Evolutionary conservation across 1,284 basidiomycete genomes (phyloP).

Genomic region (Tilletiopsis washingtonensis): DNA sequence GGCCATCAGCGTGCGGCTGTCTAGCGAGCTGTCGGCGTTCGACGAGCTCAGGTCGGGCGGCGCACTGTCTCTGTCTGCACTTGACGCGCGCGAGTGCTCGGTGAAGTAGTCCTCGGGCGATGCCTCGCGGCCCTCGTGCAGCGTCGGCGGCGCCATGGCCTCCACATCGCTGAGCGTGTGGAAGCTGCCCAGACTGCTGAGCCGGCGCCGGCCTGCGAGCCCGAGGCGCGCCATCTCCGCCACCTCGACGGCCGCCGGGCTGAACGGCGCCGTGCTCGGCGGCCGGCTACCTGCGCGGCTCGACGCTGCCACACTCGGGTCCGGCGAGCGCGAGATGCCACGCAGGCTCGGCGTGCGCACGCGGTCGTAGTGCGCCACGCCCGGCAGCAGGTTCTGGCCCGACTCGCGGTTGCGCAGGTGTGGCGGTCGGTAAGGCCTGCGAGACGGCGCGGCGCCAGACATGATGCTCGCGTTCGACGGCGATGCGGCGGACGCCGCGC

Average conservation of each 20-base stretch:
- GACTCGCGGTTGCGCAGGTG: constrained; percentile 26
- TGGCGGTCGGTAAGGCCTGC: constrained; percentile 27
- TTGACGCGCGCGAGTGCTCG: too few relatives aligned
- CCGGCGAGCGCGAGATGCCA: constrained; percentile 25
- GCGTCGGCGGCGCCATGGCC: too few relatives aligned
- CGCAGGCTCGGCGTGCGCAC: constrained; percentile 32
- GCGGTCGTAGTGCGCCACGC: constrained; percentile 34
- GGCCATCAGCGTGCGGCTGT: neutral
- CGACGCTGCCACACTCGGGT: constrained; percentile 14
- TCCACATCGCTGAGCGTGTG: neutral
- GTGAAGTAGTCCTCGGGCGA: too few relatives aligned
- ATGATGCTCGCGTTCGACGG: too few relatives aligned
- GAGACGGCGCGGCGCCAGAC: too few relatives aligned
- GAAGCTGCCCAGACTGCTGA: neutral
- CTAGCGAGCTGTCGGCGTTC: neutral
- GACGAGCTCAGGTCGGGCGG: too few relatives aligned
- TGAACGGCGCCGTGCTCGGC: constrained; percentile 19
- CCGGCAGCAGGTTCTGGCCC: constrained; percentile 20
- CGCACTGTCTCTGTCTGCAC: neutral
- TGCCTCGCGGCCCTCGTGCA: too few relatives aligned
- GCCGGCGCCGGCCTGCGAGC: neutral
- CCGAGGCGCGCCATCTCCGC: neutral
- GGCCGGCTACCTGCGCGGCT: constrained; percentile 20
- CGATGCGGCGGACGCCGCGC: too few relatives aligned
- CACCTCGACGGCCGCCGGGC: constrained; percentile 4